Conservation (phyloP, 176 grass and related monocot species). For the Phyllostachys edulis region DNA sequence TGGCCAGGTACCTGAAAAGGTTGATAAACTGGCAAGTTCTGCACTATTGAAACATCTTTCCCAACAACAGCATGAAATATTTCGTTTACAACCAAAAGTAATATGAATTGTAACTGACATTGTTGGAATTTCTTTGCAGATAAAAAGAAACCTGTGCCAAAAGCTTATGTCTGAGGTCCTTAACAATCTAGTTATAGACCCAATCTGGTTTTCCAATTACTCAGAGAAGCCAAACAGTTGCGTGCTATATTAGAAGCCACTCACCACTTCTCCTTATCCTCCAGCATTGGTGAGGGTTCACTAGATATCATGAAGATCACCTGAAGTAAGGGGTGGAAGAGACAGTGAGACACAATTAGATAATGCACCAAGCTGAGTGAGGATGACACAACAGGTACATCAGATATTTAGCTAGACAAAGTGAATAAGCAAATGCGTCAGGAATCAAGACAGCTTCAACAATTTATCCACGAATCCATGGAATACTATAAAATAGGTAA, state of each 20-base stretch:
- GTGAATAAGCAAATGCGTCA: constrained; percentile 22
- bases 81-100: constrained; percentile 7
- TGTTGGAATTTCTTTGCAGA: constrained; percentile 7
- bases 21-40: not conserved
- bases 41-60: not conserved
- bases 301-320: constrained; percentile 99
- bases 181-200: not conserved
- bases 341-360: not conserved
- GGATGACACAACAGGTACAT: constrained; percentile 16
- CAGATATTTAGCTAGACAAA: constrained; percentile 7
- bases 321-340: constrained; percentile 30
- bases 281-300: constrained; percentile 97
- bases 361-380: constrained; percentile 10
- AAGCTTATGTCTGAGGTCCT: not conserved
- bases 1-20: not conserved
- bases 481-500: constrained; percentile 12
- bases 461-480: not conserved
- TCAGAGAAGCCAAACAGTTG: constrained; percentile 17
- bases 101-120: not conserved
- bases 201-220: not conserved
- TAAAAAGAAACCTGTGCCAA: constrained; percentile 17
- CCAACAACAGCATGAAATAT: not conserved
- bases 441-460: not conserved
- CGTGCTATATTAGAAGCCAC: constrained; percentile 19
- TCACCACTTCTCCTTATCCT: constrained; percentile 99